Percentiles rank a stretch among this genome's conserved stretches.
Conservation (phyloP, 495 filamentous ascomycete genomes). For the Sporormia fimetaria region DNA sequence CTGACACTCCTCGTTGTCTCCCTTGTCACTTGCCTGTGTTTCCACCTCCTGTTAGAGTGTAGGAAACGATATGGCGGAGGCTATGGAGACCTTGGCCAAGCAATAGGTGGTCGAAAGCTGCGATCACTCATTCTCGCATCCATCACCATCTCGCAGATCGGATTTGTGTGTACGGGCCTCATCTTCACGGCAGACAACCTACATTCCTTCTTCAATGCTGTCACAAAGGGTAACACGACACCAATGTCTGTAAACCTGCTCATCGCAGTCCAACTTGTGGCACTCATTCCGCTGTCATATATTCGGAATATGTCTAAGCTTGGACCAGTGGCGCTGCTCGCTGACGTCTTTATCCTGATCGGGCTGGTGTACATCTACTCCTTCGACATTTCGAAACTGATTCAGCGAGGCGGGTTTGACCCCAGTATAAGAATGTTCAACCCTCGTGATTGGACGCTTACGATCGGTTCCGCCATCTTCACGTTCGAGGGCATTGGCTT, state of each 20-base stretch:
- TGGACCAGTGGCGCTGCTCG: constrained; percentile 46
- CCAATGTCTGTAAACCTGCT: constrained; percentile 38
- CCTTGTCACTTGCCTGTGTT: constrained; percentile 46
- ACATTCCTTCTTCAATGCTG: constrained; percentile 44
- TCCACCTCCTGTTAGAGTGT: constrained; percentile 50
- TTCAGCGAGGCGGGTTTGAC: constrained; percentile 35
- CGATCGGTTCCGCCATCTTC: constrained; percentile 53
- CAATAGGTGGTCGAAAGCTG: constrained; percentile 42
- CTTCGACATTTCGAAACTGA: constrained; percentile 45
- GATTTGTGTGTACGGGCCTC: constrained; percentile 55
- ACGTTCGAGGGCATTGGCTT: constrained; percentile 59
- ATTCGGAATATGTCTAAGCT: constrained; percentile 57
- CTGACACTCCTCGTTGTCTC: constrained; percentile 47
- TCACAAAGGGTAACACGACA: constrained; percentile 30
- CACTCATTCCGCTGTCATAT: constrained; percentile 47
- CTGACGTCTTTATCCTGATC: constrained; percentile 51
- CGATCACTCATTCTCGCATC: constrained; percentile 45
- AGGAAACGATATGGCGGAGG: constrained; percentile 42
- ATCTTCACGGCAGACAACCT: constrained; percentile 58
- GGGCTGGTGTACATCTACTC: constrained; percentile 55
- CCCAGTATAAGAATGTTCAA: constrained; percentile 47
- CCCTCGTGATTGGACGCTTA: constrained; percentile 48
- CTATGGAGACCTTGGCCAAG: constrained; percentile 51
- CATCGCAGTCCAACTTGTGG: constrained; percentile 45
- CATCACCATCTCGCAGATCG: constrained; percentile 54